Percentiles rank a stretch among this genome's conserved stretches.
Conservation (phyloP, 352 stramenopile genomes). For the Phytopythium helicoides region DNA sequence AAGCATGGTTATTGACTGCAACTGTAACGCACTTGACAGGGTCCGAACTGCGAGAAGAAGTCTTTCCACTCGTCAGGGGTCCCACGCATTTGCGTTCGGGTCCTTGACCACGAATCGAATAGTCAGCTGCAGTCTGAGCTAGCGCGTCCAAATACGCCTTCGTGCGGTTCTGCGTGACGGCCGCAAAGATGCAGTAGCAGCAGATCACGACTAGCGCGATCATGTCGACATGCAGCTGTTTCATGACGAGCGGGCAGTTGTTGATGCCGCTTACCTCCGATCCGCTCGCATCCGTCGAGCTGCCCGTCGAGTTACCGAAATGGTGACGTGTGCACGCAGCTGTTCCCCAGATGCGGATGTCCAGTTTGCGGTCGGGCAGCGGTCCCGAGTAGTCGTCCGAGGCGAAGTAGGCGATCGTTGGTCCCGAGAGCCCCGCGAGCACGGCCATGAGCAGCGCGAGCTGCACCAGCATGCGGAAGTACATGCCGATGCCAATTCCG, state of each 20-base stretch:
- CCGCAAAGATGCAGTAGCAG: slow-evolving; percentile 43
- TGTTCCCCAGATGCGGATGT: slow-evolving; percentile 51
- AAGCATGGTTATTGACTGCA: slow-evolving; percentile 49
- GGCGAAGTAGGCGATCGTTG: slow-evolving; percentile 65
- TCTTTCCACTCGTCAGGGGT: slow-evolving; percentile 62
- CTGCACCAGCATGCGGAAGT: slow-evolving; percentile 74
- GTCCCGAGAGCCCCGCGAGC: slow-evolving; percentile 53
- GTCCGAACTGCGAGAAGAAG: slow-evolving; percentile 71
- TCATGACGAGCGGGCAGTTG: slow-evolving; percentile 50
- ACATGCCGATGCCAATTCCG: slow-evolving; percentile 73
- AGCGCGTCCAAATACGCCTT: slow-evolving; percentile 49
- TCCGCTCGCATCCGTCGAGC: slow-evolving; percentile 3
- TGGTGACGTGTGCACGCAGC: slow-evolving; percentile 53
- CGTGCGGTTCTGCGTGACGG: slow-evolving; percentile 36
- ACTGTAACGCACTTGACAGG: slow-evolving; percentile 73
- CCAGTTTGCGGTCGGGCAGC: slow-evolving; percentile 28
- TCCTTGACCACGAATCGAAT: slow-evolving; percentile 73
- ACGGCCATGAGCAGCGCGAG: slow-evolving; percentile 48
- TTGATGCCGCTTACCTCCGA: slow-evolving; percentile 15
- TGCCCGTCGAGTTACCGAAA: slow-evolving; percentile 8
- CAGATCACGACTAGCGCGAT: slow-evolving; percentile 44
- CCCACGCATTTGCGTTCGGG: slow-evolving; percentile 58
- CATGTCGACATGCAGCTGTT: slow-evolving; percentile 58
- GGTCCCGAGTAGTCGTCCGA: slow-evolving; percentile 60
- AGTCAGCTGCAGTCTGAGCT: slow-evolving; percentile 71